Evolutionary conservation across 352 stramenopile genomes (phyloP).

Genomic region (Globisporangium paroecandrum): DNA sequence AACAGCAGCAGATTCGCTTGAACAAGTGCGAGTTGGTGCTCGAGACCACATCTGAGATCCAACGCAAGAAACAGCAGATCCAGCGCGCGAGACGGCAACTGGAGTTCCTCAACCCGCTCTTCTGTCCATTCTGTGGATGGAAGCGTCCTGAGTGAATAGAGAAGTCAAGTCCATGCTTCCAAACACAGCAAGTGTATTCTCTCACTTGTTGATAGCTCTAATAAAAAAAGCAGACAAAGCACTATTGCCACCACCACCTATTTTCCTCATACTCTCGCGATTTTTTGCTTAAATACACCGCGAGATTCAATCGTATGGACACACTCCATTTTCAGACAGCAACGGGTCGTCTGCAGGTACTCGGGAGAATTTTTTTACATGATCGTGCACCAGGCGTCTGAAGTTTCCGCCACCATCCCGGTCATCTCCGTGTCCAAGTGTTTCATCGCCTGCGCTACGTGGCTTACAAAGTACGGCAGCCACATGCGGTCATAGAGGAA

Average conservation of each 20-base stretch:
- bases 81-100: slow-evolving; percentile 26
- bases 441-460: slow-evolving; percentile 75
- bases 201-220: background rate
- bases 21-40: slow-evolving; percentile 35
- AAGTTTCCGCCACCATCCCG: slow-evolving; percentile 25
- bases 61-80: slow-evolving; percentile 23
- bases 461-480: slow-evolving; percentile 63
- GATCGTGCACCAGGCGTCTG: slow-evolving; percentile 64
- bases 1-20: slow-evolving; percentile 26
- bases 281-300: slow-evolving; percentile 13
- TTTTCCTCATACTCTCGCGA: background rate
- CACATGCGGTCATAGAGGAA: slow-evolving; percentile 82
- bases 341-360: background rate
- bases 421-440: slow-evolving; percentile 45
- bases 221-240: slow-evolving; percentile 4
- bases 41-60: slow-evolving; percentile 26
- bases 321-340: slow-evolving; percentile 2
- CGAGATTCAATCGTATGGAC: slow-evolving; percentile 5
- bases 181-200: background rate
- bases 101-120: slow-evolving; percentile 33
- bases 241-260: background rate
- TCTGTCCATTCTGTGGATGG: slow-evolving; percentile 51
- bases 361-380: slow-evolving; percentile 27
- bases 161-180: background rate
- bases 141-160: background rate